Evolutionary conservation across 352 stramenopile species (phyloP).

Genomic region (Phytophthora cryptogea): DNA sequence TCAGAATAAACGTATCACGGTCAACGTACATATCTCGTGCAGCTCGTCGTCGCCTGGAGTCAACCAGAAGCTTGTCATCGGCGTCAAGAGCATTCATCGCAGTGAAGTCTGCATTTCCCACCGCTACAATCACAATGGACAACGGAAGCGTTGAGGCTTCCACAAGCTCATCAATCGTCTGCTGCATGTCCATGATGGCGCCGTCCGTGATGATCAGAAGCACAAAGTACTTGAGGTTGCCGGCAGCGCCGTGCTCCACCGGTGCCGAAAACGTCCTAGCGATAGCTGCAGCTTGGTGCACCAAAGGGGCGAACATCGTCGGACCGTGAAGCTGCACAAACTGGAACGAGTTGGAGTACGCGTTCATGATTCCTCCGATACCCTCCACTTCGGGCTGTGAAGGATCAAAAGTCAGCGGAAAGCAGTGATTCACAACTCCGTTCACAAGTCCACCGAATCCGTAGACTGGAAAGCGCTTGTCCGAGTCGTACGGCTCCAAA

Average conservation of each 20-base stretch:
- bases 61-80: constrained; percentile 61
- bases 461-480: constrained; percentile 78
- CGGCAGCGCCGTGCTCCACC: constrained; percentile 22
- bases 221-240: constrained; percentile 77
- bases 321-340: constrained; percentile 73
- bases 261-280: constrained; percentile 49
- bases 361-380: constrained; percentile 58
- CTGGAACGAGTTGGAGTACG: constrained; percentile 71
- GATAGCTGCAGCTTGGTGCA: constrained; percentile 70
- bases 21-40: constrained; percentile 68
- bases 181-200: constrained; percentile 79
- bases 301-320: constrained; percentile 79
- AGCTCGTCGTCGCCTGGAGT: constrained; percentile 41
- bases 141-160: constrained; percentile 65
- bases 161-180: constrained; percentile 74
- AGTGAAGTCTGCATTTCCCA: constrained; percentile 75
- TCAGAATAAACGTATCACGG: constrained; percentile 1
- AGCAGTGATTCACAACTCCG: constrained; percentile 68
- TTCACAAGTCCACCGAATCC: constrained; percentile 80
- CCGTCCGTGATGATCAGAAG: constrained; percentile 77
- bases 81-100: constrained; percentile 67
- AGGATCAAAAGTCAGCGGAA: constrained; percentile 71
- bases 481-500: constrained; percentile 77
- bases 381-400: constrained; percentile 64
- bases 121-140: constrained; percentile 83